A percentile compares a stretch with the other conserved stretches of the same genome.
phyloP scores from a whole-genome alignment of 805 yeast genomes.

The Saccharomyces eubayanus region DNA sequence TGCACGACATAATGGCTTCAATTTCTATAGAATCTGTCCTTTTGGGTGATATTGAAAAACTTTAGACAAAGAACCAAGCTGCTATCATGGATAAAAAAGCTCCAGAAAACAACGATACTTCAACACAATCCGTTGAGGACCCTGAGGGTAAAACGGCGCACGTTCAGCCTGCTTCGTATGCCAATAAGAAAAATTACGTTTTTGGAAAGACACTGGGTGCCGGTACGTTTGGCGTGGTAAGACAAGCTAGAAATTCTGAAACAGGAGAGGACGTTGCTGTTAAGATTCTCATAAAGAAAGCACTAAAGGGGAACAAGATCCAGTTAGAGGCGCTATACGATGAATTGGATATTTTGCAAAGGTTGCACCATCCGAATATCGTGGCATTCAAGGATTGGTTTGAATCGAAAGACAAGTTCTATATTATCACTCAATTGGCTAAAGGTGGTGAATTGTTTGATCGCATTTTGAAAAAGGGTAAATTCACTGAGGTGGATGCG shows the following conservation, averaged over 20 bases:
- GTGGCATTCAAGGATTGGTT: conserved; percentile 85
- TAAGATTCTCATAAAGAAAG: conserved; percentile 76
- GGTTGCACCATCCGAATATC: conserved; percentile 69
- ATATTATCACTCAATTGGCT: conserved; percentile 84
- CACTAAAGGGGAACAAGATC: conserved; percentile 61
- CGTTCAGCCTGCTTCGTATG: conserved; percentile 62
- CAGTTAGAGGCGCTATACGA: conserved; percentile 53
- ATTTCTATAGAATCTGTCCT: not conserved
- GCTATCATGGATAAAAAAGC: not conserved
- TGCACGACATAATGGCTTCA: not conserved
- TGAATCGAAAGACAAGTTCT: conserved; percentile 80
- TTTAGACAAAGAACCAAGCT: not conserved
- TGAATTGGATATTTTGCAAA: conserved; percentile 59
- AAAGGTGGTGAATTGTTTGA: conserved; percentile 92
- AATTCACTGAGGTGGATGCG: conserved; percentile 82
- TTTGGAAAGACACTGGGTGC: conserved; percentile 84
- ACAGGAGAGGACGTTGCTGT: conserved; percentile 73
- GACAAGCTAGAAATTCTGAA: conserved; percentile 49
- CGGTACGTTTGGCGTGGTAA: conserved; percentile 85
- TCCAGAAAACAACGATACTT: not conserved
- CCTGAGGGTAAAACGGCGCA: not conserved
- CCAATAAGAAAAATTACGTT: conserved; percentile 55
- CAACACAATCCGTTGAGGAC: not conserved
- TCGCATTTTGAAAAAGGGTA: conserved; percentile 65
- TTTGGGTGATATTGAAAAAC: not conserved